phyloP scores from a whole-genome alignment of 2,329 filamentous ascomycete species.

The Aspergillus quadrilineatus region DNA sequence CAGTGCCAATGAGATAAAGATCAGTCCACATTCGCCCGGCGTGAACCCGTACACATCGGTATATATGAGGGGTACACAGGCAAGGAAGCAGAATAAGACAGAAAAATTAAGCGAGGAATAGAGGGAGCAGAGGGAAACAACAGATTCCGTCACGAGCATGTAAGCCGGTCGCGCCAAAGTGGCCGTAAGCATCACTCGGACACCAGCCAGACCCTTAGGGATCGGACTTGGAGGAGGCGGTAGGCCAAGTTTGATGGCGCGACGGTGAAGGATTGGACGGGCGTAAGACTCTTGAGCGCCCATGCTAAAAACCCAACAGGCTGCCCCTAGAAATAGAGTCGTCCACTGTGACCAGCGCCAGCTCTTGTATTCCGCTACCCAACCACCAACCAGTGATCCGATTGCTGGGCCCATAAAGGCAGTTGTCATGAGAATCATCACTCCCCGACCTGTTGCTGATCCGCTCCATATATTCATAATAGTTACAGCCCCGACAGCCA shows the following conservation, averaged over 20 bases:
- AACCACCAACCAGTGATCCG: constrained; percentile 59
- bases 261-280: not conserved
- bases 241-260: not conserved
- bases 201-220: not conserved
- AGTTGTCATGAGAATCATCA: constrained; percentile 33
- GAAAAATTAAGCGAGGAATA: constrained; percentile 63
- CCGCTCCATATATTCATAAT: constrained; percentile 17
- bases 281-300: not conserved
- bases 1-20: not conserved
- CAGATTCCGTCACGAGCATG: constrained; percentile 54
- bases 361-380: constrained; percentile 59
- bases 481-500: constrained; percentile 18
- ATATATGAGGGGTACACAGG: constrained; percentile 69
- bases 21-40: constrained; percentile 49
- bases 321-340: constrained; percentile 62
- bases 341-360: constrained; percentile 75
- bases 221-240: not conserved
- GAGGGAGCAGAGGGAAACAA: constrained; percentile 7
- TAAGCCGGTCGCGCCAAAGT: constrained; percentile 54
- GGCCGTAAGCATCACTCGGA: constrained; percentile 32
- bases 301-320: not conserved
- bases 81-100: constrained; percentile 79
- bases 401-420: constrained; percentile 59
- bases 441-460: not conserved
- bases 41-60: constrained; percentile 63